Evolutionary conservation across 2,329 filamentous ascomycete genomes (phyloP), one percentile per base, ranked within the genome.

Genomic region (Talaromyces sp.): DNA sequence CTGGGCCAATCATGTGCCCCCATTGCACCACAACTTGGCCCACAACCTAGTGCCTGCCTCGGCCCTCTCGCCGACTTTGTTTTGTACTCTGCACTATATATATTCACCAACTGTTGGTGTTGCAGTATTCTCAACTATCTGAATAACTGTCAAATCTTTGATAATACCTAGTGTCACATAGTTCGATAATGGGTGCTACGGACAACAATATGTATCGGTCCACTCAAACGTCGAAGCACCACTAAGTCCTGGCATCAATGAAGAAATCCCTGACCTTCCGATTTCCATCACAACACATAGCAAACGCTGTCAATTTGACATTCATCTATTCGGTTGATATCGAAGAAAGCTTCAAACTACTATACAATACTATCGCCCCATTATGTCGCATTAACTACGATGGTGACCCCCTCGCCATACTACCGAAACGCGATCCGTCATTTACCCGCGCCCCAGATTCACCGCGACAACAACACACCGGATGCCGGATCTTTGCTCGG

Each of bases 351-450:
- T 22, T 35, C 16, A 31, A 13, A 10, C 31, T 11, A 9, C 9
- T 16, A n/a, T 35, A 10, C 13, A 54, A 19, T 35, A 54, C 3
- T 33, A 33, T 33, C 49, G 27, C 8, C 27, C 27, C 4, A 31
- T 31, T n/a, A n/a, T 33, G 8, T n/a, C 16, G 1, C 16, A 5
- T 52, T 19, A 16, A 6, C 2, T 0, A 33, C n/a, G 14, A 24
- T 49, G 16, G 11, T 9, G 8, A 8, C 27, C 16, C 27, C 9
- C 22, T 22, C 43, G 27, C 14, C 14, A 31, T 33, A 52, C 49
- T 52, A 19, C 27, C 27, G 49, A 52, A 33, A 33, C 3, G 49
- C 27, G 33, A 52, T 31, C 49, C 27, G 49, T 52, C 71, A 31
- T 22, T 33, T 19, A 33, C 22, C 41, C 27, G 41, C 11, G 31